phyloP scores from a whole-genome alignment of 2,329 filamentous ascomycete species.

The Epichloe sibirici region DNA sequence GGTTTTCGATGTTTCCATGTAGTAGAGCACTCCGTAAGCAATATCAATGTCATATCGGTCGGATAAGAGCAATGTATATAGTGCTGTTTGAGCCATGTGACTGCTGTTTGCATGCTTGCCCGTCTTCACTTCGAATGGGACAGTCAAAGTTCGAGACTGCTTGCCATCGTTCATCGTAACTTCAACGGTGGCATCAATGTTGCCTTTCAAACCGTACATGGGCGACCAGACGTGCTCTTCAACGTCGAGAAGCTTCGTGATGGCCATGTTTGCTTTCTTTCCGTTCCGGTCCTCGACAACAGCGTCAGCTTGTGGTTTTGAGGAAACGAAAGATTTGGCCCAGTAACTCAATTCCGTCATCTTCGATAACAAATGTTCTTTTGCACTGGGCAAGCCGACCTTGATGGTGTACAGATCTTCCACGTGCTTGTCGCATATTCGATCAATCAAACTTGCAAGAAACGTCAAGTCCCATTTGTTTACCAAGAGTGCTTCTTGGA shows the following conservation, averaged over 20 bases:
- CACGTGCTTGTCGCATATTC: constrained; percentile 61
- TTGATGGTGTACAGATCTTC: constrained; percentile 86
- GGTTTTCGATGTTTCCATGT: constrained; percentile 82
- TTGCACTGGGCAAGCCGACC: constrained; percentile 58
- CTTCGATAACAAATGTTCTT: constrained; percentile 71
- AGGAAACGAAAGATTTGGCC: constrained; percentile 69
- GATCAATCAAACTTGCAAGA: constrained; percentile 53
- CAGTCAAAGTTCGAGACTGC: constrained; percentile 58
- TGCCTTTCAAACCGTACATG: constrained; percentile 93
- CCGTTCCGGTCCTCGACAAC: constrained; percentile 69
- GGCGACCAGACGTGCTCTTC: constrained; percentile 98
- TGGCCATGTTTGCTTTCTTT: constrained; percentile 64
- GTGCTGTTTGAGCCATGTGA: constrained; percentile 84
- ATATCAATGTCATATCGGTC: constrained; percentile 93
- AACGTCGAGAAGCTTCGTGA: constrained; percentile 89
- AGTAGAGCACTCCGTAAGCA: constrained; percentile 83
- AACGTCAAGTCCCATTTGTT: constrained; percentile 70
- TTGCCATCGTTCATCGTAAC: constrained; percentile 63
- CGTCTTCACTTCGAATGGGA: constrained; percentile 93
- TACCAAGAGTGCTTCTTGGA: constrained; percentile 75
- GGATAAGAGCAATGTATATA: constrained; percentile 85
- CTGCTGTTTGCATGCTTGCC: constrained; percentile 71
- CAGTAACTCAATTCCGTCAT: constrained; percentile 71
- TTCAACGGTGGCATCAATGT: constrained; percentile 94
- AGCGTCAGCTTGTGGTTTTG: constrained; percentile 56